Evolutionary conservation across 768 basidiomycete species (phyloP).

Genomic region (Auricularia sp.): DNA sequence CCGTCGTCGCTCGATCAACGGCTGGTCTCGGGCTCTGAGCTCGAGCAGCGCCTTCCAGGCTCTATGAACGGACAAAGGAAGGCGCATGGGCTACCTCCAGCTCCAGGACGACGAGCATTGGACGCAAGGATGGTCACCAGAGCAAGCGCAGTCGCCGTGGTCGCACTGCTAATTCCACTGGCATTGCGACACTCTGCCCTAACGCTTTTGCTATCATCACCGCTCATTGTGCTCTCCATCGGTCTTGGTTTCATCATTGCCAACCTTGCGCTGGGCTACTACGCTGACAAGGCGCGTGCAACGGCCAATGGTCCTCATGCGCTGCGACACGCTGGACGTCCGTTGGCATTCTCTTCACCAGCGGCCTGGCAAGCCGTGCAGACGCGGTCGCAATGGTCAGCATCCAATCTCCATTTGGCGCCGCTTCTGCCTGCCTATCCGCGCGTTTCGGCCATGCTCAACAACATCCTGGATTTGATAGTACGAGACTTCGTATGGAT

Average conservation of each 20-base stretch:
- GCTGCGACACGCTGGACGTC: slow-evolving; percentile 46
- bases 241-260: slow-evolving; percentile 42
- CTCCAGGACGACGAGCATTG: neutral
- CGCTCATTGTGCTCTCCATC: slow-evolving; percentile 42
- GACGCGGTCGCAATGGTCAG: slow-evolving; percentile 85
- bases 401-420: slow-evolving; percentile 56
- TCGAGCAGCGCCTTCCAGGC: too few species aligned
- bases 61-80: too few species aligned
- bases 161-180: slow-evolving; percentile 49
- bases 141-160: slow-evolving; percentile 46
- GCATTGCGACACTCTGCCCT: slow-evolving; percentile 53
- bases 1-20: too few species aligned
- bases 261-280: slow-evolving; percentile 46
- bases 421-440: slow-evolving; percentile 57
- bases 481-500: slow-evolving; percentile 79
- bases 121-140: slow-evolving; percentile 16
- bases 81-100: too few species aligned
- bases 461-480: slow-evolving; percentile 72
- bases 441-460: slow-evolving; percentile 58
- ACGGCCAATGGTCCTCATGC: slow-evolving; percentile 5
- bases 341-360: slow-evolving; percentile 80
- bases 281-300: slow-evolving; percentile 28
- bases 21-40: too few species aligned
- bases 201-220: slow-evolving; percentile 52
- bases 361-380: slow-evolving; percentile 91